Base-by-base conservation (phyloP, 2,329 filamentous ascomycete species). In the Aspergillus aculeatus region DNA sequence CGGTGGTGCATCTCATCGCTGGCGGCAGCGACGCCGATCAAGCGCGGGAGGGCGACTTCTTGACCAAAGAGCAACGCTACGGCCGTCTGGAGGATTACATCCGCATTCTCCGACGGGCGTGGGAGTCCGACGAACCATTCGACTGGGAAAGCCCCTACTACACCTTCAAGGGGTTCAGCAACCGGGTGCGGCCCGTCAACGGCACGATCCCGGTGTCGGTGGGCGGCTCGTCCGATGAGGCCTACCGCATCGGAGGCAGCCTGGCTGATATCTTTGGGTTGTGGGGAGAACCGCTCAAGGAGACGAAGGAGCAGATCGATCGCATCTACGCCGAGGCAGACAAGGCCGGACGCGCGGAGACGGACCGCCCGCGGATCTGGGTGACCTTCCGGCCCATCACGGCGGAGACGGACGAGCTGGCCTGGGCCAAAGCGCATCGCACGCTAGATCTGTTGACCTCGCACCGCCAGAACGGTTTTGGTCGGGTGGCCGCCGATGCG, bases 201-300 rank as follows among this genome's bases (percentile, higher is more conserved):
- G 81, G 81, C 3, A 77, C 74, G 24, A 86, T 87, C 51, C 82
- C 83, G 1, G 80, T 87, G 2, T 86, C 84, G 0, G 84, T 87
- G 0, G 84, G 84, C 10, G 84, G 84, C 0, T 86, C 83, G 0
- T 86, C 83, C 0, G 79, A 82, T 19, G 84, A 83, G 4, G 84
- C 84, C 0, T 87, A 87, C 71, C 82, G 84, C 23, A 77, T 86
- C 44, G 85, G 85, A 24, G 85, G 85, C 29, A 74, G 80, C 0
- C 76, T 86, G 2, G 84, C 80, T 29, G 85, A 87, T 62, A 87
- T 87, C 65, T 87, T 87, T 62, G 85, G 85, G 0, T 80, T 87
- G 4, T 87, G 85, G 85, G 85, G 85, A 11, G 85, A 87, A 66
- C 85, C 85, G 1, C 75, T 87, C 2, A 86, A 86, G 72, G 85